Conservation (phyloP, 2,329 filamentous ascomycete genomes). For the Ophiocordyceps polyrhachis-furcata region DNA sequence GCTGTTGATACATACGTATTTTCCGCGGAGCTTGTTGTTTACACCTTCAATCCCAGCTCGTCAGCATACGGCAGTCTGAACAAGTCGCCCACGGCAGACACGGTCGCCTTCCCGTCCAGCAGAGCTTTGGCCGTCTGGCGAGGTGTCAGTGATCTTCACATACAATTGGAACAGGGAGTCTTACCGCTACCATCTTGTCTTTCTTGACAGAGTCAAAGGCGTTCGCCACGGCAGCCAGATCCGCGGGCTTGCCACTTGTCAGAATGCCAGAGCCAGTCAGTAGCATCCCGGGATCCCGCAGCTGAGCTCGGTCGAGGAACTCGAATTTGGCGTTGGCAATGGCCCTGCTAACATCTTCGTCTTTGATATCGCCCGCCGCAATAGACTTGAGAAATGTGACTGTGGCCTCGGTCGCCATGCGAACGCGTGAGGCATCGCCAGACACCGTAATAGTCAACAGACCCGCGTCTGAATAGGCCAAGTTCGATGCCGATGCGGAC, state of each 20-base stretch:
- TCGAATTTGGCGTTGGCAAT: conserved; percentile 86
- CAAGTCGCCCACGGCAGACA: conserved; percentile 81
- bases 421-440: conserved; percentile 55
- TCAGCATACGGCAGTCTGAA: conserved; percentile 80
- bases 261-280: conserved; percentile 72
- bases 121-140: conserved; percentile 69
- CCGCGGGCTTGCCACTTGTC: conserved; percentile 63
- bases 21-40: conserved; percentile 23
- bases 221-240: conserved; percentile 65
- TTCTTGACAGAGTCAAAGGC: conserved; percentile 63
- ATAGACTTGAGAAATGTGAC: conserved; percentile 71
- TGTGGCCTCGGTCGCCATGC: conserved; percentile 53
- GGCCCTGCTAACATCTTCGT: conserved; percentile 83
- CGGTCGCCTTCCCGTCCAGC: conserved; percentile 72
- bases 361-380: conserved; percentile 53
- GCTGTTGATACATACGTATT: conserved; percentile 23
- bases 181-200: conserved; percentile 71
- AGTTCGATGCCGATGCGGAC: conserved; percentile 54
- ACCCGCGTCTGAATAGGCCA: conserved; percentile 84
- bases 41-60: conserved; percentile 88
- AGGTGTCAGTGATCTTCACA: background rate
- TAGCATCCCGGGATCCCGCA: conserved; percentile 58
- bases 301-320: conserved; percentile 66
- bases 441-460: conserved; percentile 69
- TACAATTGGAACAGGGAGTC: conserved; percentile 14